Evolutionary conservation across 2,329 filamentous ascomycete genomes (phyloP), one percentile per base, ranked within the genome.

Genomic region (Aspergillus sp.): DNA sequence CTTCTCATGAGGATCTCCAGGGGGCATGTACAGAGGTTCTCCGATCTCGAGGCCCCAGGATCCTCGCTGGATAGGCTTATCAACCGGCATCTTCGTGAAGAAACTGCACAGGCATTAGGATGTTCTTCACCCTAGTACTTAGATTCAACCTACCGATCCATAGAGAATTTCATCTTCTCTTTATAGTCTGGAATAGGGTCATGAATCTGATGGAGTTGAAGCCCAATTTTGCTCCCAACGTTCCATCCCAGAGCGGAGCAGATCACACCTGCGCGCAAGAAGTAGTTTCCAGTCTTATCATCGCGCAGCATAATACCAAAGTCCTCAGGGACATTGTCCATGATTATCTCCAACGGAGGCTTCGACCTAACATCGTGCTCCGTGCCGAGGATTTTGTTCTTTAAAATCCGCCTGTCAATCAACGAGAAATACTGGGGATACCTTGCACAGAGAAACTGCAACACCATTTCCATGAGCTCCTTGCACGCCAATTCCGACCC

Each of bases 211-310:
- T 86, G 79, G 13, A 96, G 76, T 20, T 82, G 81, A 63, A 87
- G 74, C 0, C 89, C 90, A 53, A 95, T 86, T 76, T 96, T 95
- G 22, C 82, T 83, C 0, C 79, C 83, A 0, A 95, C 76, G 62
- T 88, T 90, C 91, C 91, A 96, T 1, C 91, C 91, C 0, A 96
- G 75, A 0, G 88, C 83, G 5, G 89, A 92, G 74, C 90, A 96
- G 43, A 95, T 85, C 8, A 91, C 77, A 4, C 90, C 91, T 0
- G 89, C 90, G 22, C 89, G 84, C 61, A 96, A 85, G 54, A 83
- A 79, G 68, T 96, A 96, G 53, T 84, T 79, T 0, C 91, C 91
- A 0, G 87, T 88, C 13, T 82, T 72, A 0, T 89, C 84, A 63
- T 92, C 86, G 17, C 90, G 84, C 45, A 93, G 69, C 72, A 89